Base-by-base conservation (phyloP, 2,329 filamentous ascomycete species). In the Cytospora schulzeri region DNA sequence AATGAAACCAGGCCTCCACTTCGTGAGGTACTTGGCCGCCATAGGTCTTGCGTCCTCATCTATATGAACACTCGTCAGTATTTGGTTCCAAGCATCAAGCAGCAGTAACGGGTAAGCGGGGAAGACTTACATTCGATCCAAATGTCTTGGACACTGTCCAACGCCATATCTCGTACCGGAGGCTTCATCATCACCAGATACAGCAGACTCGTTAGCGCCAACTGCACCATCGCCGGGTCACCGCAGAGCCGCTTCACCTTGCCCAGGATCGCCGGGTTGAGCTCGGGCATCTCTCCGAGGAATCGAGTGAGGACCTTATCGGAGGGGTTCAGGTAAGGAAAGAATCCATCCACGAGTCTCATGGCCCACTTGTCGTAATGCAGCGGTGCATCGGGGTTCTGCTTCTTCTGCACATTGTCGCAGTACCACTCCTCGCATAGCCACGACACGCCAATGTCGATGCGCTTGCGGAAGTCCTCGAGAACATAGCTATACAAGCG, bases 361-460 rank as follows among this genome's bases (percentile, higher is more conserved):
- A 93, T 77, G 2, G 88, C 87, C 85, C 91, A 96, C 72, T 87
- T 87, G 66, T 92, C 88, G 76, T 97, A 97, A 75, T 95, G 86
- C 38, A 84, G 73, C 3, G 85, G 81, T 9, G 83, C 82, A 50
- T 83, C 80, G 14, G 75, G 74, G 38, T 75, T 76, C n/a, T 73
- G 72, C 61, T 76, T 80, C 64, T 73, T 79, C 66, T 75, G 78
- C 68, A 79, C 77, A 75, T 76, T 88, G 75, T 98, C 94, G 71
- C 93, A 96, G 76, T 97, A 98, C 94, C 95, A 99, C 77, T 99
- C 95, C 76, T 99, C 95, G 71, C 90, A 96, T 19, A 99, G 83
- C 95, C 95, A 99, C 9, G 90, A 89, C 59, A 98, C 92, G 1
- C 93, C 94, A 26, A 95, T 86, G 70, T 96, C 93, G 68, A 98